Conservation (phyloP, 352 stramenopile species). For the Peronospora farinosa region DNA sequence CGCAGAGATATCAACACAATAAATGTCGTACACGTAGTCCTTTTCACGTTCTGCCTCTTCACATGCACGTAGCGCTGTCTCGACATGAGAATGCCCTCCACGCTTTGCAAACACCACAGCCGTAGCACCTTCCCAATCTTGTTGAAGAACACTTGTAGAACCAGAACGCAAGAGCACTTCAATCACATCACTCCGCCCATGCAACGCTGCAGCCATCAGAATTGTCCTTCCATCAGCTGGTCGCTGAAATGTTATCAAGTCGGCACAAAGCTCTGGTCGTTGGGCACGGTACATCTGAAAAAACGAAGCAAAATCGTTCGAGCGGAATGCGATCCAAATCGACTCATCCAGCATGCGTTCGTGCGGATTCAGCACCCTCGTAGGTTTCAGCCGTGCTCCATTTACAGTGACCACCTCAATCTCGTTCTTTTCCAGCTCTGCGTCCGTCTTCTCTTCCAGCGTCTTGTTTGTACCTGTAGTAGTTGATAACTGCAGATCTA, state of each 20-base stretch:
- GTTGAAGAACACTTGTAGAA: slow-evolving; percentile 43
- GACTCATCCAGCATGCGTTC: slow-evolving; percentile 73
- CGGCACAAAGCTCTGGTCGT: slow-evolving; percentile 33
- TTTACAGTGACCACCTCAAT: slow-evolving; percentile 47
- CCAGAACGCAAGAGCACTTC: slow-evolving; percentile 51
- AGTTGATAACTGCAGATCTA: slow-evolving; percentile 44
- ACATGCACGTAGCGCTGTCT: slow-evolving; percentile 61
- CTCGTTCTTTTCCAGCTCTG: slow-evolving; percentile 9
- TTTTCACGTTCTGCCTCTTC: slow-evolving; percentile 73
- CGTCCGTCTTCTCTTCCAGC: background rate
- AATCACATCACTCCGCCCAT: slow-evolving; percentile 77
- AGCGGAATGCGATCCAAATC: slow-evolving; percentile 71
- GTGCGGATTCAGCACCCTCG: slow-evolving; percentile 70
- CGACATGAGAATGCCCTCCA: slow-evolving; percentile 46
- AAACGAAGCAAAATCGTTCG: slow-evolving; percentile 76
- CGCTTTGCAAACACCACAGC: slow-evolving; percentile 54
- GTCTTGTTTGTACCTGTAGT: slow-evolving; percentile 2
- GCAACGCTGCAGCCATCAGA: slow-evolving; percentile 70
- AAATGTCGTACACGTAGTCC: slow-evolving; percentile 81
- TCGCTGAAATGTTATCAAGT: slow-evolving; percentile 57
- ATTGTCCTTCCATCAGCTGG: slow-evolving; percentile 64
- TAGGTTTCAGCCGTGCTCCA: slow-evolving; percentile 42
- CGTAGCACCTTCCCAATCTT: slow-evolving; percentile 56
- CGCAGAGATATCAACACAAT: slow-evolving; percentile 67
- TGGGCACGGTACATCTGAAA: slow-evolving; percentile 55